Evolutionary conservation across 106 monocot species (phyloP), one percentile per base, ranked within the genome.

Genomic region (Dendrobium chrysotoxum): DNA sequence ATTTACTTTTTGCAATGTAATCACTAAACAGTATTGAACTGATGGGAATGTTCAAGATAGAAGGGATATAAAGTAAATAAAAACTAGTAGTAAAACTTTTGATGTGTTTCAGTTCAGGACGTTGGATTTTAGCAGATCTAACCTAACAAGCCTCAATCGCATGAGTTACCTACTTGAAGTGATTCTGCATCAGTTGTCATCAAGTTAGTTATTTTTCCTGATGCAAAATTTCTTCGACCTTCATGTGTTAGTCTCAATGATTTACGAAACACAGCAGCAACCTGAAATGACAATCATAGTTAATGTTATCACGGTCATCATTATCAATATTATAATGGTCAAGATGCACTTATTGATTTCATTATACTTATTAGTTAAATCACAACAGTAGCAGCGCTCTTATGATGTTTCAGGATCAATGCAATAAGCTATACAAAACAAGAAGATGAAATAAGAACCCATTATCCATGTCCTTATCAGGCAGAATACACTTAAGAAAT

Each of bases 131-230:
- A 41, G 18, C 39, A 74, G n/a, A 42, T 74, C 20, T 30, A 74
- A 31, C 39, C 41, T 35, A 47, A 74, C 26, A 76, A 47, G 46
- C n/a, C 4, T 41, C 25, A 46, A 76, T 47, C 10, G 7, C 47
- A 40, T 13, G 11, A 50, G 26, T 13, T 26, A 83, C 64, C 18
- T 80, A 79, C 93, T 91, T 95, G 99, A 66, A 99, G 91, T 80
- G 95, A 53, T 86, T 95, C 99, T 50, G 99, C 87, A 86, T 99
- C 99, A 79, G 99, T 93, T 72, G 99, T 93, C 85, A 99, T 99
- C 90, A 99, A 90, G 84, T 99, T 99, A 77, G 99, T 99, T 83
- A 99, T 99, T 83, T 95, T 99, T 71, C 95, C 99, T 12, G 95
- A 91, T 64, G 95, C 86, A 82, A 99, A 91, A 76, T 90, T 93